Conservation (phyloP, 1,284 basidiomycete genomes). For the Leccinum cinnamomeum region DNA sequence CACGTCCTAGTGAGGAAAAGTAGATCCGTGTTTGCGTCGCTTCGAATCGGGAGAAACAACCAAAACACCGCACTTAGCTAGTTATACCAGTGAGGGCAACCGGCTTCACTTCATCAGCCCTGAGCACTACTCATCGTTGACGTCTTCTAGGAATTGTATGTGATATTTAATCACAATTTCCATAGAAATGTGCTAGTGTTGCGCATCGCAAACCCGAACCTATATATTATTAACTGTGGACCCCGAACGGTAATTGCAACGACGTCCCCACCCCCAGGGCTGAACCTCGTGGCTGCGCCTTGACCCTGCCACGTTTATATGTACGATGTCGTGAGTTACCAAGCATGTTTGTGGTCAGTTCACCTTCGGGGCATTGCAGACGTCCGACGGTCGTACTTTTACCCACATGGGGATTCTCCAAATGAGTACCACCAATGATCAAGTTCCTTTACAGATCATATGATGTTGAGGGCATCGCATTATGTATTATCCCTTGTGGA, state of each 20-base stretch:
- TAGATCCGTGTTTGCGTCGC: constrained; percentile 30
- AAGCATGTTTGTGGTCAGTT: not conserved
- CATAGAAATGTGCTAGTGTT: not conserved
- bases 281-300: not conserved
- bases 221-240: not conserved
- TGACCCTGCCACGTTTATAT: constrained; percentile 1
- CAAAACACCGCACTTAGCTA: constrained; percentile 7
- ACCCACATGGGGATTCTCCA: not conserved
- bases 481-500: not conserved
- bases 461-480: not conserved
- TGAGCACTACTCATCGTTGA: not conserved
- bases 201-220: not conserved
- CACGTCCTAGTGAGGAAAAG: constrained; percentile 21
- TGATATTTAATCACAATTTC: not conserved
- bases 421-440: not conserved
- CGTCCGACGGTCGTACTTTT: not conserved
- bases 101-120: not conserved
- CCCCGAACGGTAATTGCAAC: not conserved
- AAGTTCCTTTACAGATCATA: constrained; percentile 1
- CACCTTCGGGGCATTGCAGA: not conserved
- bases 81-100: not conserved
- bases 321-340: not conserved
- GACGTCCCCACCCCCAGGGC: not conserved
- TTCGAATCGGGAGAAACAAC: constrained; percentile 16
- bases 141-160: constrained; percentile 8